Evolutionary conservation across 768 basidiomycete genomes (phyloP).

Genomic region (Rhizopogon sp.): DNA sequence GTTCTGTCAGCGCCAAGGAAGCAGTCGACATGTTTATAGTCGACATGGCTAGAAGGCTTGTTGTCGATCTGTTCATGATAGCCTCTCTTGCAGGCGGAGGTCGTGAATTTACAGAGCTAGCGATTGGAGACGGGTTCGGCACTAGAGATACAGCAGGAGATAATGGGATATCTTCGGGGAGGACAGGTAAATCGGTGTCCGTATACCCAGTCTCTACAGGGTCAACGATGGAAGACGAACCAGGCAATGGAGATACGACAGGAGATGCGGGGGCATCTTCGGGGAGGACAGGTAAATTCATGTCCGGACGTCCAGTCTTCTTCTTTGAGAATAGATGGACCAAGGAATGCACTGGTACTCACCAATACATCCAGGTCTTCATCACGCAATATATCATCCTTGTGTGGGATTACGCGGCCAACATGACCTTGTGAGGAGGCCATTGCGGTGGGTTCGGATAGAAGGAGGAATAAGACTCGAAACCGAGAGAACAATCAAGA

Average conservation of each 20-base stretch:
- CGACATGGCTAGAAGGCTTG: slow-evolving; percentile 10
- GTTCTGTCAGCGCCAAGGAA: slow-evolving; percentile 38
- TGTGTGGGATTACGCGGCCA: no score
- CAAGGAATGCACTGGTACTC: no score
- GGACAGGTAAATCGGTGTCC: slow-evolving; percentile 14
- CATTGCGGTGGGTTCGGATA: no score
- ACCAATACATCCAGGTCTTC: no score
- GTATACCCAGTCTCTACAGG: slow-evolving; percentile 25
- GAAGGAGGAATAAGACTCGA: no score
- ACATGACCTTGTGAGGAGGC: no score
- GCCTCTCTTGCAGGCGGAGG: neutral
- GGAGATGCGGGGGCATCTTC: slow-evolving; percentile 10
- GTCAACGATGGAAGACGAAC: slow-evolving; percentile 15
- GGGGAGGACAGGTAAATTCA: slow-evolving; percentile 17
- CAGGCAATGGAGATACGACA: slow-evolving; percentile 9
- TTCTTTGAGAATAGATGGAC: no score
- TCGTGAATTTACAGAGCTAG: slow-evolving; percentile 19
- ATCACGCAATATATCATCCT: no score
- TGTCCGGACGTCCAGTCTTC: slow-evolving; percentile 22
- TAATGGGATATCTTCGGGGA: slow-evolving; percentile 12
- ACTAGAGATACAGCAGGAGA: slow-evolving; percentile 14
- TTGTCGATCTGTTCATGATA: slow-evolving; percentile 13
- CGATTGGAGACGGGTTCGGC: slow-evolving; percentile 8
- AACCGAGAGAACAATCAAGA: no score
- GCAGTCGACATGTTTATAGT: slow-evolving; percentile 28